Percentiles rank a stretch among this genome's conserved stretches.
Conservation (phyloP, 208 protist species). For the Leishmania aethiopica region DNA sequence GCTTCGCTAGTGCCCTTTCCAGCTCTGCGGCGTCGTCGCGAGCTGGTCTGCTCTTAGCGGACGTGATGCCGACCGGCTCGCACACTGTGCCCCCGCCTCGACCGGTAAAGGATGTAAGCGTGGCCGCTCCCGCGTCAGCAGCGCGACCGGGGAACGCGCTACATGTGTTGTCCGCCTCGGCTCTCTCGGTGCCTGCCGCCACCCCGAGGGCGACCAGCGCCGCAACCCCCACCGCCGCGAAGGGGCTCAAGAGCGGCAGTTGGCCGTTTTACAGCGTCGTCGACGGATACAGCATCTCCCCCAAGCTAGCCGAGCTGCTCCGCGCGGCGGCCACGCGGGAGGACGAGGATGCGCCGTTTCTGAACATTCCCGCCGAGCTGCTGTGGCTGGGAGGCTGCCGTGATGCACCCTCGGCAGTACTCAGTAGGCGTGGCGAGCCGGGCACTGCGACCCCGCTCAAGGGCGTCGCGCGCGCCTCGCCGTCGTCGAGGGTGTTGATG, state of each 20-base stretch:
- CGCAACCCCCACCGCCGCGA: not conserved
- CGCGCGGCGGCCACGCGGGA: slow-evolving; percentile 32
- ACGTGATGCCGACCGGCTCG: not conserved
- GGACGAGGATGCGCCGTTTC: slow-evolving; percentile 18
- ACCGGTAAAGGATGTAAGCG: not conserved
- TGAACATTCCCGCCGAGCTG: slow-evolving; percentile 12
- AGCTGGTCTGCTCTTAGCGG: not conserved
- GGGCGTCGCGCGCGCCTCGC: not conserved
- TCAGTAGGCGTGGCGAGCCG: not conserved
- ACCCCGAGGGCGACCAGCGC: not conserved
- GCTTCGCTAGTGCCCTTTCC: not conserved
- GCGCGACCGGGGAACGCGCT: not conserved
- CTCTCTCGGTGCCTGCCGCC: not conserved
- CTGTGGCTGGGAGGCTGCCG: not conserved
- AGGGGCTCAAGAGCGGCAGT: not conserved
- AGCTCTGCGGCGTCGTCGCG: not conserved
- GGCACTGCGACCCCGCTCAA: not conserved
- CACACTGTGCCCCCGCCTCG: no score
- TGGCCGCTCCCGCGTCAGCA: not conserved
- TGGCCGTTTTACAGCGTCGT: not conserved
- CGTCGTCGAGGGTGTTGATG: not conserved
- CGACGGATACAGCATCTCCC: not conserved
- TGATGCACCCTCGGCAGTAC: not conserved
- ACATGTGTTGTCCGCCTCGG: not conserved
- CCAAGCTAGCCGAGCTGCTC: slow-evolving; percentile 21